Conservation (phyloP, 129 eudicot species). For the Flaveria robusta region DNA sequence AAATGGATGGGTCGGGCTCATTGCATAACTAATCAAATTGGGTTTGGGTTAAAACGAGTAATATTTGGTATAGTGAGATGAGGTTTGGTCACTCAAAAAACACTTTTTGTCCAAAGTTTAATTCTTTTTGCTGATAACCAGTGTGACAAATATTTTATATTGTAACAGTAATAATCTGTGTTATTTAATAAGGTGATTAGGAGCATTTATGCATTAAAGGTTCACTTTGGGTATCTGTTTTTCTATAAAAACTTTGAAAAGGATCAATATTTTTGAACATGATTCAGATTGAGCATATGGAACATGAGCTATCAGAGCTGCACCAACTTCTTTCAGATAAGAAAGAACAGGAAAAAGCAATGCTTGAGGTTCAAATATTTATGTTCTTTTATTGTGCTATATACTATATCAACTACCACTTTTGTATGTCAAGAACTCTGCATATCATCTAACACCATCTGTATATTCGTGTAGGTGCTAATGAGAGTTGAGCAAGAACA, state of each 20-base stretch:
- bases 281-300: conserved; percentile 72
- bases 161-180: background rate
- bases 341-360: conserved; percentile 74
- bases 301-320: conserved; percentile 69
- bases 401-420: background rate
- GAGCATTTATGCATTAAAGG: background rate
- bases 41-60: background rate
- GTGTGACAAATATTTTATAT: background rate
- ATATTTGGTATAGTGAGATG: background rate
- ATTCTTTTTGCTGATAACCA: background rate
- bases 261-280: background rate
- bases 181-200: background rate
- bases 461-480: conserved; percentile 53
- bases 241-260: background rate
- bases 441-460: conserved; percentile 8
- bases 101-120: background rate
- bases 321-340: conserved; percentile 68
- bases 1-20: background rate
- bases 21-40: background rate
- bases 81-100: background rate
- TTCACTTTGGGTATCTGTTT: background rate
- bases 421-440: background rate
- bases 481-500: conserved; percentile 96
- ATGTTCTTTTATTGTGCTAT: background rate
- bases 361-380: conserved; percentile 71